phyloP scores from a whole-genome alignment of 2,329 filamentous ascomycete species.

The Trichoderma atroviride region DNA sequence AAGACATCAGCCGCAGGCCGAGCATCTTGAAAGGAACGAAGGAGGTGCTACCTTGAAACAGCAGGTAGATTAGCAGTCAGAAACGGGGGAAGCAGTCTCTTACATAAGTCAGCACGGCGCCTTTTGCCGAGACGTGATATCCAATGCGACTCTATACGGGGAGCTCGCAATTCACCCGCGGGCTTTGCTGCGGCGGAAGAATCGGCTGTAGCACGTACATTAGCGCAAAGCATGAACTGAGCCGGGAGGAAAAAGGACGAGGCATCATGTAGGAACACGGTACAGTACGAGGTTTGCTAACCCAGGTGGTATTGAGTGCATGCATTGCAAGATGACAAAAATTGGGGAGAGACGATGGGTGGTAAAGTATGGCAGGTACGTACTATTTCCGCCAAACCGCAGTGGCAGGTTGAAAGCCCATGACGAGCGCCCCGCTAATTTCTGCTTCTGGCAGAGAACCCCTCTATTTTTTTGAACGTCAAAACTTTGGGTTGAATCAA shows the following conservation, averaged over 20 bases:
- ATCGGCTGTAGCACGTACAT: neutral
- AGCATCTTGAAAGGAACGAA: neutral
- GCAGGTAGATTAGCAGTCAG: neutral
- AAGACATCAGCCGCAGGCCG: neutral
- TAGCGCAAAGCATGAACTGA: neutral
- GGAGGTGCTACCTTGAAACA: neutral
- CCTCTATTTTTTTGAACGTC: slow-evolving; percentile 1
- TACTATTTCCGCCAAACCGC: neutral
- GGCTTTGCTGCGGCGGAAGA: neutral
- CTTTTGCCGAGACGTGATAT: neutral
- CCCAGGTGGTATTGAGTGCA: neutral
- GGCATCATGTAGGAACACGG: neutral
- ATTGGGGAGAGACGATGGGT: slow-evolving; percentile 10
- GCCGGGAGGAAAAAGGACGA: neutral
- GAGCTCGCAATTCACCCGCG: neutral
- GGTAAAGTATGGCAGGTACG: neutral
- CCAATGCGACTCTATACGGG: neutral
- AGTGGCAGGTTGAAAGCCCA: neutral
- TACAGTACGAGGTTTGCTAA: neutral
- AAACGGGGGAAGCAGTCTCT: neutral
- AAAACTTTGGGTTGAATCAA: neutral
- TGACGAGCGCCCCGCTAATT: slow-evolving; percentile 17
- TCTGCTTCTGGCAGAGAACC: slow-evolving; percentile 3
- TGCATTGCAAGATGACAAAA: neutral
- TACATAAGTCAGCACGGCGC: neutral